Evolutionary conservation across 192 early-diverging fungal genomes (phyloP).

Genomic region (Jimgerdemannia lactiflua): DNA sequence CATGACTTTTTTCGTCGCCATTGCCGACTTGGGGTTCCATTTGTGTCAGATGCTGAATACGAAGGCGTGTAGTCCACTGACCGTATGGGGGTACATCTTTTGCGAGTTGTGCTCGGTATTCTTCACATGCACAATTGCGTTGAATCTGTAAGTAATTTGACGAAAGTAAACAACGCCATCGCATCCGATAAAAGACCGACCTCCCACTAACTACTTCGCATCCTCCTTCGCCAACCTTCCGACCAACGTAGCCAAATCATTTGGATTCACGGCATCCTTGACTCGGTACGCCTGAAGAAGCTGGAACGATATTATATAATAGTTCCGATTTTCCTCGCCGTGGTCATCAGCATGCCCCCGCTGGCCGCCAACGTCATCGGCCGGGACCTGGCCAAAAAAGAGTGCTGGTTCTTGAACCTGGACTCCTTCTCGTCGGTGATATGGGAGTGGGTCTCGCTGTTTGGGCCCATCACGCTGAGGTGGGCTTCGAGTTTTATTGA

Average conservation of each 20-base stretch:
- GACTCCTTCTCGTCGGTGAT: background rate
- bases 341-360: background rate
- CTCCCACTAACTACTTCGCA: too few species aligned
- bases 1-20: background rate
- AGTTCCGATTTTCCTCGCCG: background rate
- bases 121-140: background rate
- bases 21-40: background rate
- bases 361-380: background rate
- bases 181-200: background rate
- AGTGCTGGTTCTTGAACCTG: background rate
- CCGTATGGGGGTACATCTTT: background rate
- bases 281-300: background rate
- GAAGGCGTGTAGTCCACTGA: background rate
- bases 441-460: background rate
- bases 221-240: background rate
- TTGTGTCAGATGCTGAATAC: background rate
- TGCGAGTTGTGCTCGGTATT: background rate
- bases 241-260: background rate
- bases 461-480: background rate
- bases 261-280: background rate
- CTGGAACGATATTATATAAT: background rate
- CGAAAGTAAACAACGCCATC: background rate
- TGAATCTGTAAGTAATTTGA: background rate
- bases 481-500: background rate
- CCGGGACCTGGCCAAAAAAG: background rate